Evolutionary conservation across 257 asterid species (phyloP).

Genomic region (Primulina eburnea): DNA sequence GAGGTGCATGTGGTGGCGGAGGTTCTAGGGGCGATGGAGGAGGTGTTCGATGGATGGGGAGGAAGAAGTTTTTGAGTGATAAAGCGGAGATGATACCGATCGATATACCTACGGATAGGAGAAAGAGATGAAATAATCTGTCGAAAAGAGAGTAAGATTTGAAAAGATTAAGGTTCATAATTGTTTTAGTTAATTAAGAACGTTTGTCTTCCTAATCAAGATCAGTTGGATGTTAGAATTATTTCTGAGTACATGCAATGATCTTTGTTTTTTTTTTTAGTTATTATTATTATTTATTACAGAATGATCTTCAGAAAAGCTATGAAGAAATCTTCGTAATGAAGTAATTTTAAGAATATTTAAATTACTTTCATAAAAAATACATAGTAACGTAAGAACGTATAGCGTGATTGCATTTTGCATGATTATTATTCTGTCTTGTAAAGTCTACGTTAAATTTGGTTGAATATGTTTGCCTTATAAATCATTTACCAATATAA

Average conservation of each 20-base stretch:
- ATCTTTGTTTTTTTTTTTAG: too few relatives aligned
- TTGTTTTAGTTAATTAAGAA: too few relatives aligned
- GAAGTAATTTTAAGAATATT: too few relatives aligned
- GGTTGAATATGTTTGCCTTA: too few relatives aligned
- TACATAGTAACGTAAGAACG: too few relatives aligned
- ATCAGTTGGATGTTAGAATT: not conserved
- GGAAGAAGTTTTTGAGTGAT: conserved; percentile 33
- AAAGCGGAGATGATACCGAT: conserved; percentile 38
- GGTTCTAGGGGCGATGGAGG: not conserved
- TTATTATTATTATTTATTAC: too few relatives aligned
- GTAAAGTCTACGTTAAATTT: not conserved
- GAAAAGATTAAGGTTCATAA: conserved; percentile 24
- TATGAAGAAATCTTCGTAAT: not conserved
- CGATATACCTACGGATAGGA: conserved; percentile 48
- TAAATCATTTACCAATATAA: too few relatives aligned
- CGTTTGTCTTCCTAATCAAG: not conserved
- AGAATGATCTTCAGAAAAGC: not conserved
- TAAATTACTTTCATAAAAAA: too few relatives aligned
- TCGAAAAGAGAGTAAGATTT: conserved; percentile 20
- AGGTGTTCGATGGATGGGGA: conserved; percentile 21
- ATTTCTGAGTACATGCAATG: too few relatives aligned
- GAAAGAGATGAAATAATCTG: conserved; percentile 30
- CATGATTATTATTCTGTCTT: not conserved
- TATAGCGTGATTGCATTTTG: not conserved
- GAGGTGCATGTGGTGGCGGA: not conserved